A percentile compares a stretch with the other conserved stretches of the same genome.
Evolutionary conservation across 441 rosid species (phyloP).

Genomic region (Croton laevigatus): DNA sequence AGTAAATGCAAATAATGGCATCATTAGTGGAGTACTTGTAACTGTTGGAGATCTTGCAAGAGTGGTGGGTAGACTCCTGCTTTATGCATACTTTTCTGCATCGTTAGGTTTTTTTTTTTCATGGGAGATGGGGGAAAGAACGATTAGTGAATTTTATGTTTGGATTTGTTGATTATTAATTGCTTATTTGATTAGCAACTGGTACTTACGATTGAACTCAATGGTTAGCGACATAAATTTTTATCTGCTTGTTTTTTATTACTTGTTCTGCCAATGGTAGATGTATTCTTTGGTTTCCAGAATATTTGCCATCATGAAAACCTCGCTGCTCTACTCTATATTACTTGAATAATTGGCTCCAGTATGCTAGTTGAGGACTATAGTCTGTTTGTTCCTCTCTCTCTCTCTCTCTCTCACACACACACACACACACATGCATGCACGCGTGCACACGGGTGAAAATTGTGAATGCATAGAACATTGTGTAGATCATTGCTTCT

Average conservation of each 20-base stretch:
- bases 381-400: not conserved
- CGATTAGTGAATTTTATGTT: too few relatives aligned
- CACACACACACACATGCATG: not conserved
- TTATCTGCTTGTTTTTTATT: not conserved
- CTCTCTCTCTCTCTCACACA: not conserved
- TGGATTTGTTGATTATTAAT: not conserved
- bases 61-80: slow-evolving; percentile 69
- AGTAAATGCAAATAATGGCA: slow-evolving; percentile 84
- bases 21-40: slow-evolving; percentile 94
- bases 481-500: too few relatives aligned
- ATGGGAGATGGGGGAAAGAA: too few relatives aligned
- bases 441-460: not conserved
- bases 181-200: not conserved
- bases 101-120: not conserved
- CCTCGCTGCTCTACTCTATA: not conserved
- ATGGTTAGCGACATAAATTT: not conserved
- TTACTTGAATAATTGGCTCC: not conserved
- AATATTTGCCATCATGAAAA: not conserved
- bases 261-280: not conserved
- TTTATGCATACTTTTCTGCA: slow-evolving; percentile 8
- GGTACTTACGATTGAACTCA: not conserved
- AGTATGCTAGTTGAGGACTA: not conserved
- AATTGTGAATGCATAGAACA: too few relatives aligned
- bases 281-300: not conserved
- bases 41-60: slow-evolving; percentile 99